phyloP scores from a whole-genome alignment of 306 rosid species.

The Gleditsia sinensis region DNA sequence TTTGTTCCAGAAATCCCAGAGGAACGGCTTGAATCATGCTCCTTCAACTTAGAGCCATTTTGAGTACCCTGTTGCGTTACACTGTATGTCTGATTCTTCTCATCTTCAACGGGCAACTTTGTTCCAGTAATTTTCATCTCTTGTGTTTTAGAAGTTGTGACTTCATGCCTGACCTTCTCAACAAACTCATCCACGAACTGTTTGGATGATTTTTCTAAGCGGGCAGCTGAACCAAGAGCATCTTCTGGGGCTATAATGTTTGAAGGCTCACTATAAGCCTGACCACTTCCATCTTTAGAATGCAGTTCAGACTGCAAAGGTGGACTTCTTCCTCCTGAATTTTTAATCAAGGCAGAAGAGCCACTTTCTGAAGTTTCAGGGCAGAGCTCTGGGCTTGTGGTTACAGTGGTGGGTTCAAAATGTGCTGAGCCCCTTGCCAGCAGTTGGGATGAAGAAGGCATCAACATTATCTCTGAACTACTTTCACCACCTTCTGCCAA shows the following conservation, averaged over 20 bases:
- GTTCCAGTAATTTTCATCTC: constrained; percentile 44
- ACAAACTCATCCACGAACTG: constrained; percentile 68
- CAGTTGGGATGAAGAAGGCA: constrained; percentile 64
- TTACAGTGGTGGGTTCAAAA: constrained; percentile 40
- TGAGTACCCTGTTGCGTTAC: constrained; percentile 39
- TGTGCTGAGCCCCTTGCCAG: constrained; percentile 42
- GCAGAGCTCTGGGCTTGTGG: constrained; percentile 39
- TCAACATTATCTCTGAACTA: constrained; percentile 44
- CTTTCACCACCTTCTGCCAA: constrained; percentile 44
- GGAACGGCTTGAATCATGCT: constrained; percentile 45
- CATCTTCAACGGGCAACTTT: constrained; percentile 41
- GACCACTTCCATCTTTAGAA: constrained; percentile 40
- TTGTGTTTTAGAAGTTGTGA: constrained; percentile 52
- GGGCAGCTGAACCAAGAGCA: constrained; percentile 69
- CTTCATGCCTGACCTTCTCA: constrained; percentile 60
- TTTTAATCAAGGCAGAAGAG: constrained; percentile 47
- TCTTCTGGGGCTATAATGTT: constrained; percentile 54
- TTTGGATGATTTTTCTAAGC: constrained; percentile 61
- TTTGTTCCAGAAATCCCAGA: constrained; percentile 66
- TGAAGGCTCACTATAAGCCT: constrained; percentile 41
- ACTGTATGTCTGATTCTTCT: constrained; percentile 33
- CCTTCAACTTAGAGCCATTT: constrained; percentile 46
- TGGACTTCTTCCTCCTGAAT: constrained; percentile 42
- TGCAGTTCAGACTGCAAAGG: constrained; percentile 43
- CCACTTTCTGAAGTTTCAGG: constrained; percentile 54